Evolutionary conservation across 345 rosid species (phyloP).

Genomic region (Pistacia integerrima): DNA sequence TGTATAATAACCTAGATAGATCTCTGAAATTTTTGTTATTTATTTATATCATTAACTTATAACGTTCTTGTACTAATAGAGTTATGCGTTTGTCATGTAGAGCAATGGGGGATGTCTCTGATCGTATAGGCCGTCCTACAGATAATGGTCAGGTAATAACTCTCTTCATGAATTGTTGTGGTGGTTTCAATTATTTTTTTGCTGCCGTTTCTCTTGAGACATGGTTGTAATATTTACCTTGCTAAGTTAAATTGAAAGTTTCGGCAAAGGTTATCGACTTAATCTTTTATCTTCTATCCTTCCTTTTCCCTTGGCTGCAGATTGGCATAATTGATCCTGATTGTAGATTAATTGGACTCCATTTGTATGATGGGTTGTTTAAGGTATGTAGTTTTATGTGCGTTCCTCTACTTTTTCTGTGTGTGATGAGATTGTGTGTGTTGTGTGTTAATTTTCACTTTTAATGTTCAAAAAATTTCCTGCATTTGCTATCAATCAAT

Average conservation of each 20-base stretch:
- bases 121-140: constrained; percentile 83
- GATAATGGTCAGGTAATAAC: constrained; percentile 88
- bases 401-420: not conserved
- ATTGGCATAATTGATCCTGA: constrained; percentile 97
- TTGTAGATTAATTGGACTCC: constrained; percentile 92
- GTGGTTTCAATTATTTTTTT: not conserved
- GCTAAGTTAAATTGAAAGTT: not conserved
- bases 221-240: not conserved
- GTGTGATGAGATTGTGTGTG: too few relatives aligned
- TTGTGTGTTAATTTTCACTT: not conserved
- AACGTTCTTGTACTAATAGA: constrained; percentile 4
- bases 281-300: constrained; percentile 7
- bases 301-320: constrained; percentile 37
- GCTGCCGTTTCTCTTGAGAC: not conserved
- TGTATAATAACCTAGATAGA: not conserved
- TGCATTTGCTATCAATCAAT: not conserved
- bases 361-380: constrained; percentile 92
- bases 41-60: not conserved
- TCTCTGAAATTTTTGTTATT: not conserved
- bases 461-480: not conserved
- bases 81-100: constrained; percentile 34
- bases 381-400: constrained; percentile 50
- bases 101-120: constrained; percentile 98
- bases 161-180: not conserved
- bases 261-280: not conserved